Evolutionary conservation across 257 asterid genomes (phyloP).

Genomic region (Agastache rugosa): DNA sequence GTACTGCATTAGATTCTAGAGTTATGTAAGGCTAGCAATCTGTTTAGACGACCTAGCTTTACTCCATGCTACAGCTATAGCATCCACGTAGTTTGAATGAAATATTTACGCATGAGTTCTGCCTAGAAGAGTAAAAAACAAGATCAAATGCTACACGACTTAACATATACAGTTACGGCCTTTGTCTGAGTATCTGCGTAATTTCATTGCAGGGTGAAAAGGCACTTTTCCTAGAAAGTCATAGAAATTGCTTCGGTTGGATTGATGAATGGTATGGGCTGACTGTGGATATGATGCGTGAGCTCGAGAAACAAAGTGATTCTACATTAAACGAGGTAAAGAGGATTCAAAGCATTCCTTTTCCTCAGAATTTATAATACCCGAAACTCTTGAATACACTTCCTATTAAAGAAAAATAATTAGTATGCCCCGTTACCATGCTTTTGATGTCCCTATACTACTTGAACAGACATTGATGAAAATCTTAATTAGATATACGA

Average conservation of each 20-base stretch:
- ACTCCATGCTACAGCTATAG: neutral
- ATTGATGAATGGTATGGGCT: constrained; percentile 90
- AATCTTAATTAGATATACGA: neutral
- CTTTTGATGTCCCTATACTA: neutral
- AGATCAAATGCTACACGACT: too few relatives aligned
- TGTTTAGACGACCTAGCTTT: neutral
- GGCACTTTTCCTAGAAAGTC: constrained; percentile 88
- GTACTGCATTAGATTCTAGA: neutral
- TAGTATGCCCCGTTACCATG: neutral
- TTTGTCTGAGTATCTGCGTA: neutral
- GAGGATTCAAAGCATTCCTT: neutral
- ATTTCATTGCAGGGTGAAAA: constrained; percentile 72
- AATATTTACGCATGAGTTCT: neutral
- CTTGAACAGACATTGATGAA: neutral
- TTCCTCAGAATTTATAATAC: neutral
- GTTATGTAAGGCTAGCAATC: too few relatives aligned
- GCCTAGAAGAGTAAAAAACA: too few relatives aligned
- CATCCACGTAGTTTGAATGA: neutral
- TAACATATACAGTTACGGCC: neutral
- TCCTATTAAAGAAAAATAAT: neutral
- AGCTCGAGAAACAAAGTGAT: constrained; percentile 78
- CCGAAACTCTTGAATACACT: neutral
- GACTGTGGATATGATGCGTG: constrained; percentile 73
- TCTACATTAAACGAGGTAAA: constrained; percentile 74
- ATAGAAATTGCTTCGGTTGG: constrained; percentile 81